phyloP scores from a whole-genome alignment of 257 asterid genomes.

The Verbascum thapsus region DNA sequence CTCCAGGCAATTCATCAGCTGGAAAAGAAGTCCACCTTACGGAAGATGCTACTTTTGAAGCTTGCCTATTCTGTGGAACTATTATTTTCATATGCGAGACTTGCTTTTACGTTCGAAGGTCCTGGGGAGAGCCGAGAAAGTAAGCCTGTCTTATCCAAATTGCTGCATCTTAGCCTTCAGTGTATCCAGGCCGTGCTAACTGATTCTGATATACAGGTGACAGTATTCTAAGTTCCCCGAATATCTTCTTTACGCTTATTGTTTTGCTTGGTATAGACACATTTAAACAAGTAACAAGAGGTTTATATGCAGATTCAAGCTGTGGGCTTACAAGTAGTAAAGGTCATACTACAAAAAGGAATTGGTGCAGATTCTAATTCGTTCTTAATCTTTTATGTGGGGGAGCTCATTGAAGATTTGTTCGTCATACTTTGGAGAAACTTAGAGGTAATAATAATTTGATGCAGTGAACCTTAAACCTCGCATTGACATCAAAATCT shows the following conservation, averaged over 20 bases:
- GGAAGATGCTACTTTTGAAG: constrained; percentile 72
- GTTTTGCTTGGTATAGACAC: constrained; percentile 22
- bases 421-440: constrained; percentile 48
- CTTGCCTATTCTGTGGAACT: constrained; percentile 78
- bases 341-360: constrained; percentile 67
- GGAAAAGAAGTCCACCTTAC: constrained; percentile 61
- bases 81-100: constrained; percentile 50
- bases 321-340: constrained; percentile 82
- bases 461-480: constrained; percentile 8
- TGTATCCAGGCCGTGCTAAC: constrained; percentile 58
- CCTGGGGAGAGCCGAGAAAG: constrained; percentile 49
- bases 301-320: constrained; percentile 69
- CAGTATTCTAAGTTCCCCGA: constrained; percentile 25
- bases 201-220: constrained; percentile 74
- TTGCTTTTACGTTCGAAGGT: constrained; percentile 58
- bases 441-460: constrained; percentile 54
- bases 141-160: constrained; percentile 48
- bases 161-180: constrained; percentile 58
- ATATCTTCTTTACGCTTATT: no score
- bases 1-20: constrained; percentile 66
- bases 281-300: constrained; percentile 23
- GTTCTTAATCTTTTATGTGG: constrained; percentile 69
- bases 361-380: constrained; percentile 44
- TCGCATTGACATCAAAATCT: constrained; percentile 24
- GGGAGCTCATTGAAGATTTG: constrained; percentile 76